Evolutionary conservation across 1,284 basidiomycete species (phyloP).

Genomic region (Polyporus tsugae): DNA sequence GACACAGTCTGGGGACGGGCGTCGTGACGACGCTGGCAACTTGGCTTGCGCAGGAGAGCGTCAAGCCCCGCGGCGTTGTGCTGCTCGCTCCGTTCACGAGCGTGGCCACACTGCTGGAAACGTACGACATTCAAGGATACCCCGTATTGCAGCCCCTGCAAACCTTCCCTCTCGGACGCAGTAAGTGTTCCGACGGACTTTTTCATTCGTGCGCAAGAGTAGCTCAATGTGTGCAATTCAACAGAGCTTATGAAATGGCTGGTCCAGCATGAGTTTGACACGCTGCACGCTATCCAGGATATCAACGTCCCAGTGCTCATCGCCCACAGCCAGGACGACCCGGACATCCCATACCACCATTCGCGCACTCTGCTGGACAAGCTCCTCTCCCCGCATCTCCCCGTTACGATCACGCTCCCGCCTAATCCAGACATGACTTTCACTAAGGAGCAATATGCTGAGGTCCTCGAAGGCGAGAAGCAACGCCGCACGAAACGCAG

Average conservation of each 20-base stretch:
- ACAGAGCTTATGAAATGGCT: slow-evolving; percentile 65
- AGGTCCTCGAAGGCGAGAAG: slow-evolving; percentile 34
- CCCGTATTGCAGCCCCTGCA: slow-evolving; percentile 78
- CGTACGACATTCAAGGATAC: slow-evolving; percentile 75
- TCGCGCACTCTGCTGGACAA: slow-evolving; percentile 77
- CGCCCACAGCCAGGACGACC: slow-evolving; percentile 84
- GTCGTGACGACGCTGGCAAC: slow-evolving; percentile 72
- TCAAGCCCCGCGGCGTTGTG: slow-evolving; percentile 67
- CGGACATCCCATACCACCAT: slow-evolving; percentile 82
- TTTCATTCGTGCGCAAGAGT: background rate
- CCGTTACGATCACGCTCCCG: slow-evolving; percentile 53
- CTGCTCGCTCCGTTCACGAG: slow-evolving; percentile 84
- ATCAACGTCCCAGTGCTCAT: slow-evolving; percentile 74
- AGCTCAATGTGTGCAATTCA: slow-evolving; percentile 6
- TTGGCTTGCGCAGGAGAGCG: slow-evolving; percentile 62
- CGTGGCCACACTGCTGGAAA: slow-evolving; percentile 69
- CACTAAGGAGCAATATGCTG: slow-evolving; percentile 34
- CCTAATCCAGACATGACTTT: slow-evolving; percentile 32
- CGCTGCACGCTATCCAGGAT: slow-evolving; percentile 59
- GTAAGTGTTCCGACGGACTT: slow-evolving; percentile 53
- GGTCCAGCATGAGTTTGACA: slow-evolving; percentile 74
- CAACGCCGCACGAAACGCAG: slow-evolving; percentile 46
- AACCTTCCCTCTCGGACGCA: slow-evolving; percentile 72
- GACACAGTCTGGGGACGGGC: slow-evolving; percentile 87
- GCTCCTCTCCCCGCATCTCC: slow-evolving; percentile 71